A percentile compares a stretch with the other conserved stretches of the same genome.
phyloP scores from a whole-genome alignment of 2,329 filamentous ascomycete genomes.

The Helotiales sp. region DNA sequence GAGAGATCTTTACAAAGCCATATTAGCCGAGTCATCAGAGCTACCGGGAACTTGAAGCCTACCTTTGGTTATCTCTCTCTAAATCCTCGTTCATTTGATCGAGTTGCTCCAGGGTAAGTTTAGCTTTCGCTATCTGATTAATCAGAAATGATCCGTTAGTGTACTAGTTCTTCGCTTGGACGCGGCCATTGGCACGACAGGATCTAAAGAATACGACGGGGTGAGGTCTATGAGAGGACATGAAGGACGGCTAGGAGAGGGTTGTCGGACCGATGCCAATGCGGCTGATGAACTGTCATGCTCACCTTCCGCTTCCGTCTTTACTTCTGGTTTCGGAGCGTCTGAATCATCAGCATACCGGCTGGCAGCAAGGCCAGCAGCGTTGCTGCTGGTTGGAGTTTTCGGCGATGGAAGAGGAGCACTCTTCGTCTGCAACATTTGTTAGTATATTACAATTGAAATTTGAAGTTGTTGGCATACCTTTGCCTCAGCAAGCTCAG shows the following conservation, averaged over 20 bases:
- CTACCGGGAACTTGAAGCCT: conserved; percentile 19
- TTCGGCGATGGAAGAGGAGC: conserved; percentile 43
- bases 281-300: conserved; percentile 68
- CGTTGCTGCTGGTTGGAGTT: conserved; percentile 40
- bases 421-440: conserved; percentile 50
- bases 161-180: not conserved
- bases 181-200: not conserved
- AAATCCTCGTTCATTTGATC: conserved; percentile 61
- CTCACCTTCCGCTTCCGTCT: conserved; percentile 59
- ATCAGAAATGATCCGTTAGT: conserved; percentile 32
- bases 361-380: conserved; percentile 57
- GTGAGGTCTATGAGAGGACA: conserved; percentile 20
- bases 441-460: conserved; percentile 19
- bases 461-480: conserved; percentile 44
- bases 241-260: conserved; percentile 37
- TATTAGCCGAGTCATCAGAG: not conserved
- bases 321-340: conserved; percentile 40
- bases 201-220: conserved; percentile 8
- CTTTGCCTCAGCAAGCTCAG: conserved; percentile 65
- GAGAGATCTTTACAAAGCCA: conserved; percentile 41
- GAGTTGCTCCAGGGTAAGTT: conserved; percentile 43
- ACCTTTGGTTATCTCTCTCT: conserved; percentile 58
- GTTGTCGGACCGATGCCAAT: conserved; percentile 66
- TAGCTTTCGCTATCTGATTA: conserved; percentile 43
- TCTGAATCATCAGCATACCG: conserved; percentile 53